Conservation (phyloP, 2,329 filamentous ascomycete genomes). For the Fusarium humuli region DNA sequence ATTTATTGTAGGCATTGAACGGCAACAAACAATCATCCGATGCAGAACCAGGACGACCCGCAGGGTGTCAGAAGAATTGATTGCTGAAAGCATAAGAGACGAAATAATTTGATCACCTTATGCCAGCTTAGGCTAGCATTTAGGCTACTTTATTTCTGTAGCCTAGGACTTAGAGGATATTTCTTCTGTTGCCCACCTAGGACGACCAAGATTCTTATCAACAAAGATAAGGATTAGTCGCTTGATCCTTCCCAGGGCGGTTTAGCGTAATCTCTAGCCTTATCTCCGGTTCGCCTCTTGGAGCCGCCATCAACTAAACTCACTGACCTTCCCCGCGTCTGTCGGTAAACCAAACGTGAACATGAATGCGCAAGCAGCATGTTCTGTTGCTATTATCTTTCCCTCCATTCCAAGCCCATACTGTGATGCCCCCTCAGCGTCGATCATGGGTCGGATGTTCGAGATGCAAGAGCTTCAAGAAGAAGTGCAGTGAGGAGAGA, state of each 20-base stretch:
- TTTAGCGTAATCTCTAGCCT: neutral
- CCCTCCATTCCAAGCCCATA: neutral
- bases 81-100: no score
- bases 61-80: no score
- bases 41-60: neutral
- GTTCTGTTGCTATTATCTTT: neutral
- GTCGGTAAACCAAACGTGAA: neutral
- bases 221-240: conserved; percentile 8
- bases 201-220: conserved; percentile 2
- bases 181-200: no score
- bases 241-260: conserved; percentile 3
- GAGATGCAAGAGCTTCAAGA: conserved; percentile 40
- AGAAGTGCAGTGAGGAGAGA: conserved; percentile 37
- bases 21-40: neutral
- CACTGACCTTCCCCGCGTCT: conserved; percentile 14
- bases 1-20: neutral
- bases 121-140: no score
- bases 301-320: conserved; percentile 9
- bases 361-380: conserved; percentile 24
- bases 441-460: conserved; percentile 39
- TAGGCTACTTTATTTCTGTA: no score
- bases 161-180: no score
- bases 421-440: conserved; percentile 37
- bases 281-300: conserved; percentile 15
- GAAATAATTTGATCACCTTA: no score